These are phyloP conservation scores for Verticillium nubilum DNA, from an alignment of 2,329 filamentous ascomycete genomes.

Conservation along the genomic window DNA sequence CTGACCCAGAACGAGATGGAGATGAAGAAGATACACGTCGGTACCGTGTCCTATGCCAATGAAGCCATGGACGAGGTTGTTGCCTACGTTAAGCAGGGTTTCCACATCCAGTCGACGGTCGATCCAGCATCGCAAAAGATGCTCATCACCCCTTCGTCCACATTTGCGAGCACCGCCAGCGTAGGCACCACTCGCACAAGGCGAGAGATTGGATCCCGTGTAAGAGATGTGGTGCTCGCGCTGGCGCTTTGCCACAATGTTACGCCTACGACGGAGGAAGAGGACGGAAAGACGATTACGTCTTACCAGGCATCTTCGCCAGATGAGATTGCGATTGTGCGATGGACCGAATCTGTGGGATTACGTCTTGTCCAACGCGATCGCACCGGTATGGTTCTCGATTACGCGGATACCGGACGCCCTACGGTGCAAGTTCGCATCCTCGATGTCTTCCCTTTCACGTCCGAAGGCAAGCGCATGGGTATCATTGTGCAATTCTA, in stretches of 20 bases:
- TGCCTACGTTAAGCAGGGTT: slow-evolving; percentile 80
- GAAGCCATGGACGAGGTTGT: slow-evolving; percentile 98
- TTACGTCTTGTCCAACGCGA: slow-evolving; percentile 81
- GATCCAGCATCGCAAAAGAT: slow-evolving; percentile 36
- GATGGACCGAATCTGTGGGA: slow-evolving; percentile 90
- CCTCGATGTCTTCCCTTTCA: slow-evolving; percentile 94
- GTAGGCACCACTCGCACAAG: slow-evolving; percentile 72
- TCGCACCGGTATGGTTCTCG: slow-evolving; percentile 76
- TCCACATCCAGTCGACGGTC: slow-evolving; percentile 49
- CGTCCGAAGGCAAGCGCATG: slow-evolving; percentile 97
- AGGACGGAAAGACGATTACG: slow-evolving; percentile 69
- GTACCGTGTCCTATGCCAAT: slow-evolving; percentile 95
- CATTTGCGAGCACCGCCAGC: slow-evolving; percentile 55
- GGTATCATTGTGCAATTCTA: slow-evolving; percentile 90
- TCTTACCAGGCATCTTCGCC: slow-evolving; percentile 96
- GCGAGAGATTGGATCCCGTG: slow-evolving; percentile 87
- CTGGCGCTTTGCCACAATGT: slow-evolving; percentile 96
- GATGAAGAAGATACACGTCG: slow-evolving; percentile 97
- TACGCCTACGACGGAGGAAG: slow-evolving; percentile 82
- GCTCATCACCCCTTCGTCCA: slow-evolving; percentile 72
- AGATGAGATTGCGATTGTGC: slow-evolving; percentile 96
- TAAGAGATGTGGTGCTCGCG: slow-evolving; percentile 87
- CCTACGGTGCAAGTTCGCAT: slow-evolving; percentile 81
- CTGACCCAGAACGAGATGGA: slow-evolving; percentile 98
- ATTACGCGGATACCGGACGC: slow-evolving; percentile 68